Percentiles rank a stretch among this genome's conserved stretches.
These are phyloP conservation scores for Mycena filopes DNA, from an alignment of 768 basidiomycete genomes.

Conservation along the genomic window DNA sequence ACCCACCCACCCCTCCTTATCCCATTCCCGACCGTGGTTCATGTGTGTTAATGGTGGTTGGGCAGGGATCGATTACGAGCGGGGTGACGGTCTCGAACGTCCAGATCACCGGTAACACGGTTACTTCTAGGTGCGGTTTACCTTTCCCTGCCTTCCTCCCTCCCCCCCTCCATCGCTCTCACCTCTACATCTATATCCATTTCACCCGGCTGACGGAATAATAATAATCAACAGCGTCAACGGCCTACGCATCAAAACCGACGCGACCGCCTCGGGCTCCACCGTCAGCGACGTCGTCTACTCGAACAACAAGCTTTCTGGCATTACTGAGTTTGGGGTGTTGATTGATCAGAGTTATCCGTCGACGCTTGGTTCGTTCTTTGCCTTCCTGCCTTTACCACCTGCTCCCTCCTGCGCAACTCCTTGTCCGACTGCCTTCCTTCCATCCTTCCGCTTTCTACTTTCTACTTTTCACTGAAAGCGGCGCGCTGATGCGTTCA, in stretches of 20 bases:
- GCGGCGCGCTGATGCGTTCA: no score
- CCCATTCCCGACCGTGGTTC: no score
- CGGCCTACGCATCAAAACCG: constrained; percentile 36
- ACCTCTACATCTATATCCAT: no score
- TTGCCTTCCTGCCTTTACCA: no score
- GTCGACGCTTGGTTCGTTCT: constrained; percentile 20
- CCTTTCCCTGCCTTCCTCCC: no score
- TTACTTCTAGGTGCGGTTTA: constrained; percentile 26
- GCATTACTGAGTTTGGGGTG: constrained; percentile 34
- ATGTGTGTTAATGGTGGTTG: neutral
- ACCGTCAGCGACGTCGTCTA: constrained; percentile 33
- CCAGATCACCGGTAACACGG: constrained; percentile 35
- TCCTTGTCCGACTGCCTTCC: no score
- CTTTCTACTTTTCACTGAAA: no score
- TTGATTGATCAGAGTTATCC: constrained; percentile 37
- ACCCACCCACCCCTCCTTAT: no score
- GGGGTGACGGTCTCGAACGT: constrained; percentile 27
- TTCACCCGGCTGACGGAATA: no score
- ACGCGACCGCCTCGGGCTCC: constrained; percentile 29
- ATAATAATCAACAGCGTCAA: constrained; percentile 31
- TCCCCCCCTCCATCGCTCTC: no score
- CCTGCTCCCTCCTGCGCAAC: no score
- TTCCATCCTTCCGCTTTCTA: no score
- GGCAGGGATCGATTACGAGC: constrained; percentile 33
- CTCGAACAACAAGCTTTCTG: constrained; percentile 33